Percentiles rank a stretch among this genome's conserved stretches.
Conservation (phyloP, 2,329 filamentous ascomycete species). For the Coniosporium tulheliwenetii region DNA sequence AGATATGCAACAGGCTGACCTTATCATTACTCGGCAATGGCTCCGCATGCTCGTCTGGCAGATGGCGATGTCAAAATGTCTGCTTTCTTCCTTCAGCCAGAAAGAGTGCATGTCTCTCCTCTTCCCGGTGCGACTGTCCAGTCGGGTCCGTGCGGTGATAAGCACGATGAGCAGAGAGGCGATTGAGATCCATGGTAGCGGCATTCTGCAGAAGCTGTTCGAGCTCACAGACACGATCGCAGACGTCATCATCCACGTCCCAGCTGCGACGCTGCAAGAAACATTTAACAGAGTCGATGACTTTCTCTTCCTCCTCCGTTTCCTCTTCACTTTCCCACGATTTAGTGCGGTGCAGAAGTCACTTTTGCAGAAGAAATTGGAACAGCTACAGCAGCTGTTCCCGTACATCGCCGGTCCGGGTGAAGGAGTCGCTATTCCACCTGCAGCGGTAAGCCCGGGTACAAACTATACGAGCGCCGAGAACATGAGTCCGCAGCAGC, state of each 20-base stretch:
- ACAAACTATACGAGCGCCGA: too few relatives aligned
- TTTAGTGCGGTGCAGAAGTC: constrained; percentile 3
- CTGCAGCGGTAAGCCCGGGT: too few relatives aligned
- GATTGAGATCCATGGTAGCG: constrained; percentile 39
- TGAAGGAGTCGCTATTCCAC: background rate
- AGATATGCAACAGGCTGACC: constrained; percentile 30
- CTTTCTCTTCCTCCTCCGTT: constrained; percentile 16
- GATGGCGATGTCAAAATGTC: constrained; percentile 31
- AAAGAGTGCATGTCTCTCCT: constrained; percentile 21
- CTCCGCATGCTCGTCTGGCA: constrained; percentile 33
- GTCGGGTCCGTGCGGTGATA: constrained; percentile 26
- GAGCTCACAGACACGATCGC: constrained; percentile 45
- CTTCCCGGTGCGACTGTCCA: constrained; percentile 28
- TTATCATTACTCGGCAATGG: constrained; percentile 36
- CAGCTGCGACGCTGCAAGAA: constrained; percentile 29
- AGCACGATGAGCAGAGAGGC: constrained; percentile 26
- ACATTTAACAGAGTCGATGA: constrained; percentile 35
- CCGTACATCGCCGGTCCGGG: constrained; percentile 2
- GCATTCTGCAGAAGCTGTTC: constrained; percentile 43
- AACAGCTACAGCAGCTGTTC: constrained; percentile 4
- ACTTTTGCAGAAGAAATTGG: constrained; percentile 7
- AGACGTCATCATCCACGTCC: constrained; percentile 39
- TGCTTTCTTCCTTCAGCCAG: constrained; percentile 20
- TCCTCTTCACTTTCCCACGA: constrained; percentile 6
- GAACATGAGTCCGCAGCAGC: too few relatives aligned